These are phyloP conservation scores for Microdochium trichocladiopsis DNA, from an alignment of 2,329 filamentous ascomycete species.

Conservation along the genomic window DNA sequence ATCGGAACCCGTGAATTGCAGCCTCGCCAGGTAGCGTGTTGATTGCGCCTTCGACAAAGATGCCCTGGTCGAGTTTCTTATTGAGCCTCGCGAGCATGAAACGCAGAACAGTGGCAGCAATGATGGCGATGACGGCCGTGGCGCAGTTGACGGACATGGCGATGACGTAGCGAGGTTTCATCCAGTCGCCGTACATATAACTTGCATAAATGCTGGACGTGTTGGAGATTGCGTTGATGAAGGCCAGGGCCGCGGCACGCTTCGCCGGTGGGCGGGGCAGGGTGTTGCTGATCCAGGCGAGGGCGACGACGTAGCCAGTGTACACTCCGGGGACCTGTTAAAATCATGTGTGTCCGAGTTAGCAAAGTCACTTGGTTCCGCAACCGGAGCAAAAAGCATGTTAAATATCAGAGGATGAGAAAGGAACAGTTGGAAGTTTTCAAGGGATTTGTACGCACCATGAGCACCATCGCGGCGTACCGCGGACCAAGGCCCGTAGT, in stretches of 20 bases:
- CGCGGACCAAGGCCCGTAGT: slow-evolving; percentile 54
- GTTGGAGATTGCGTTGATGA: slow-evolving; percentile 70
- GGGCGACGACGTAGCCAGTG: slow-evolving; percentile 57
- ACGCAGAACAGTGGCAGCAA: slow-evolving; percentile 54
- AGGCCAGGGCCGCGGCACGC: slow-evolving; percentile 60
- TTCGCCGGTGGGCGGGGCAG: slow-evolving; percentile 72
- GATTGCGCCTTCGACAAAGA: slow-evolving; percentile 47
- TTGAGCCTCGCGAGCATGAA: slow-evolving; percentile 60
- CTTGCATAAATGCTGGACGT: slow-evolving; percentile 61
- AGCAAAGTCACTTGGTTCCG: no score
- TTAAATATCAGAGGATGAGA: neutral
- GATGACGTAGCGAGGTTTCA: slow-evolving; percentile 35
- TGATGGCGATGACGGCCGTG: slow-evolving; percentile 56
- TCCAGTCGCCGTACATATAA: slow-evolving; percentile 56
- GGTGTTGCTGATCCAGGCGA: slow-evolving; percentile 71
- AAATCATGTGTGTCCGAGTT: neutral
- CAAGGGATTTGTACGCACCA: slow-evolving; percentile 39
- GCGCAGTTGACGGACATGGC: slow-evolving; percentile 64
- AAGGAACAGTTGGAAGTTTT: neutral
- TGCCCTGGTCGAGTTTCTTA: slow-evolving; percentile 59
- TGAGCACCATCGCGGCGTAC: slow-evolving; percentile 67
- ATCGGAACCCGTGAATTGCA: slow-evolving; percentile 57
- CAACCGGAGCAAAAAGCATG: no score
- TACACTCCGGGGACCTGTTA: slow-evolving; percentile 52
- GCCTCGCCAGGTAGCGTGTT: slow-evolving; percentile 49